Base-by-base conservation (phyloP, 208 protist species). In the Porcisia deanei region DNA sequence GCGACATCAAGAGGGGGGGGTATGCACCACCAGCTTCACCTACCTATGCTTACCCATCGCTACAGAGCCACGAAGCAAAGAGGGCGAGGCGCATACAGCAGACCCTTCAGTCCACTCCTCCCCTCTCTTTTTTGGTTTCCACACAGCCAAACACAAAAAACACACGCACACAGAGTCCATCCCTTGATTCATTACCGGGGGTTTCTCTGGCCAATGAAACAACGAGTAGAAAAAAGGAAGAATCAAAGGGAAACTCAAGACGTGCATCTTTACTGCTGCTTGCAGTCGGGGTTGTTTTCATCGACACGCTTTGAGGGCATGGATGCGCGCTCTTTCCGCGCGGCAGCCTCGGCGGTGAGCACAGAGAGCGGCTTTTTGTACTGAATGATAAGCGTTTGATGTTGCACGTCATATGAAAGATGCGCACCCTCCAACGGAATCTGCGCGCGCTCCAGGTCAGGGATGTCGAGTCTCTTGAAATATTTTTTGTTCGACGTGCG, bases 401-500 rank as follows among this genome's bases (percentile, higher is more conserved):
- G 91, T 55, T 95, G 89, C 52, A 97, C 84, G n/a, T 93, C 88
- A 75, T 85, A 98, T 47, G 78, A 88, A 34, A 99, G 86, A 25
- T 86, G 69, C 52, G 83, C 25, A 0, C 76, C 47, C 25, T 96
- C 90, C 14, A 98, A 84, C 41, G 78, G 83, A 37, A 98, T 80
- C 0, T 75, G 30, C 1, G 81, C 77, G 8, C 94, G 88, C 60
- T 87, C 73, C 71, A 99, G 81, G 49, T 97, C 95, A n/a, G 87
- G 85, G 41, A 99, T 95, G 43, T 66, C 73, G 49, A 99, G 76
- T 22, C 92, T 77, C 85, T 98, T 98, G 73, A 96, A 99, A 67
- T 98, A 99, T 83, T 98, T 99, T 69, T 97, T 98, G 86, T 99
- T 99, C n/a, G 80, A 88, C 14, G 98, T 99, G 30, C 96, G 91